These are phyloP conservation scores for Penicillium waksmanii DNA, from an alignment of 495 filamentous ascomycete species.

Conservation along the genomic window DNA sequence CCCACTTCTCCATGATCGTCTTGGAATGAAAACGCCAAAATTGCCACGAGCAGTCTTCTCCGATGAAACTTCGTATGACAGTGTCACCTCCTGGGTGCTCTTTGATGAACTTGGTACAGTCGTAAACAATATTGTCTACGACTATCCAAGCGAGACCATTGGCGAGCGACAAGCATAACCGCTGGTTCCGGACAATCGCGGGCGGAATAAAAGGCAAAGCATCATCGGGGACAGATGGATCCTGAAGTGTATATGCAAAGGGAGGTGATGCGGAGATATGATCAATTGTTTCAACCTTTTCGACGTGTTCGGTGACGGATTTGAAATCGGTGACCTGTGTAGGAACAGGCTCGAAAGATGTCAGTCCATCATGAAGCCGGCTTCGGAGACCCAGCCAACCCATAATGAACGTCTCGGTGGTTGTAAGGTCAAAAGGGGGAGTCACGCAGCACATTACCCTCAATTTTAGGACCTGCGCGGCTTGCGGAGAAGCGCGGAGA, in stretches of 20 bases:
- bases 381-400: slow-evolving; percentile 16
- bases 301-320: background rate
- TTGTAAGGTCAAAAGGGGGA: background rate
- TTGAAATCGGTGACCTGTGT: slow-evolving; percentile 4
- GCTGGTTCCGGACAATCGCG: background rate
- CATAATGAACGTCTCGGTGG: slow-evolving; percentile 6
- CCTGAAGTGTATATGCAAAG: background rate
- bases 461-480: background rate
- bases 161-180: background rate
- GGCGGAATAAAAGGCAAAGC: background rate
- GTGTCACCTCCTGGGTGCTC: slow-evolving; percentile 21
- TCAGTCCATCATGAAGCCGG: background rate
- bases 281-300: background rate
- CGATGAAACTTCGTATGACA: slow-evolving; percentile 16
- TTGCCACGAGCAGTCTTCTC: slow-evolving; percentile 22
- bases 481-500: background rate
- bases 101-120: slow-evolving; percentile 14
- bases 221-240: background rate
- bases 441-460: background rate
- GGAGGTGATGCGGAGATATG: background rate
- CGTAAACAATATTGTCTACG: slow-evolving; percentile 14
- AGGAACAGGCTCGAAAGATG: background rate
- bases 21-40: slow-evolving; percentile 17
- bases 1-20: background rate
- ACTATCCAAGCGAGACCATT: slow-evolving; percentile 10